Conservation (phyloP, 2,329 filamentous ascomycete genomes). For the Phaeosphaeriaceae sp. region DNA sequence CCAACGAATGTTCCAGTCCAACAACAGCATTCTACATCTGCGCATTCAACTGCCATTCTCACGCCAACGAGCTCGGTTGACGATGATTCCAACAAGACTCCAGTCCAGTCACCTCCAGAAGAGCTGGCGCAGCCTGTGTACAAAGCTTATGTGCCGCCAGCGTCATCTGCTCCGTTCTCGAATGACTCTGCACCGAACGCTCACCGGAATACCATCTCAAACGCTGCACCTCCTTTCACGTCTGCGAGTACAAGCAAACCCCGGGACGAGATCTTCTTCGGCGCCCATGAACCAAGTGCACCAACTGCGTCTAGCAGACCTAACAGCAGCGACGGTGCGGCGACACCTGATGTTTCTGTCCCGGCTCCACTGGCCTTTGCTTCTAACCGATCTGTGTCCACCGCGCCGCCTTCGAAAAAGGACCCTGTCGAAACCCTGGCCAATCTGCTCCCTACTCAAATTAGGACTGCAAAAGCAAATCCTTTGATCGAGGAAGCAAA, state of each 20-base stretch:
- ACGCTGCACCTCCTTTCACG: background rate
- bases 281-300: conserved; percentile 15
- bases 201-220: conserved; percentile 33
- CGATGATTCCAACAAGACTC: conserved; percentile 39
- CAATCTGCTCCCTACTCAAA: conserved; percentile 27
- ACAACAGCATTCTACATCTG: conserved; percentile 26
- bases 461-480: conserved; percentile 16
- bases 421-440: conserved; percentile 24
- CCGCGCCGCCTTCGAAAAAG: conserved; percentile 18
- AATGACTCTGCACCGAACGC: conserved; percentile 14
- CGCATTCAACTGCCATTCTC: conserved; percentile 37
- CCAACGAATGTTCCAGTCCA: conserved; percentile 15
- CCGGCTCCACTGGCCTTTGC: conserved; percentile 35
- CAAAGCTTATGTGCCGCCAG: conserved; percentile 43
- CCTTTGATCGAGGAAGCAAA: conserved; percentile 30
- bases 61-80: conserved; percentile 46
- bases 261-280: conserved; percentile 48
- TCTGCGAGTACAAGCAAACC: conserved; percentile 19
- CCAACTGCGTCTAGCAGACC: conserved; percentile 21
- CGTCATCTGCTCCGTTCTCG: conserved; percentile 7
- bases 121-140: conserved; percentile 33
- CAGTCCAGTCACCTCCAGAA: conserved; percentile 41
- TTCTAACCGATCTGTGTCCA: conserved; percentile 20
- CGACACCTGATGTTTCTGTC: conserved; percentile 29
- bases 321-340: conserved; percentile 20